These are phyloP conservation scores for Alternaria postmessia DNA, from an alignment of 2,329 filamentous ascomycete species.

Conservation along the genomic window DNA sequence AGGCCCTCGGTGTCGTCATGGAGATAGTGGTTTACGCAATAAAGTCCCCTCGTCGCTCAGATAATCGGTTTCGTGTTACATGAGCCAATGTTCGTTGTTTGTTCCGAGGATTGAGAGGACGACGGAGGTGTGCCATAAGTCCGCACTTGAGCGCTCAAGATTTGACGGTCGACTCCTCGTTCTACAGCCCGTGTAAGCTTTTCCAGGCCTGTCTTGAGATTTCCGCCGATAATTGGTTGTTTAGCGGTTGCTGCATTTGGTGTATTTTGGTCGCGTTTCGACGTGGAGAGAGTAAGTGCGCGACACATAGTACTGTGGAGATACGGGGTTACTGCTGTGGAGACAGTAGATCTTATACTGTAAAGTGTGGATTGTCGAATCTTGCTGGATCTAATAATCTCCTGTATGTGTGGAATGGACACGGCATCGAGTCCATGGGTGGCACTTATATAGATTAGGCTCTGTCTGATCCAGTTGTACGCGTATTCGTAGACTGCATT, in stretches of 20 bases:
- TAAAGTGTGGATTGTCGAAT: neutral
- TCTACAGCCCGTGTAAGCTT: constrained; percentile 14
- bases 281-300: neutral
- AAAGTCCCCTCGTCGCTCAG: neutral
- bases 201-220: constrained; percentile 21
- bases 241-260: neutral
- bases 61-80: neutral
- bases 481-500: neutral
- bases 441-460: neutral
- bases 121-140: constrained; percentile 11
- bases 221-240: constrained; percentile 1
- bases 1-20: neutral
- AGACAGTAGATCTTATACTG: neutral
- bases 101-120: neutral
- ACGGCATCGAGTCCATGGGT: neutral
- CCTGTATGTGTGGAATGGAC: neutral
- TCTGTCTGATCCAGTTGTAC: neutral
- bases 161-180: constrained; percentile 22
- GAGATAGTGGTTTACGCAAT: neutral
- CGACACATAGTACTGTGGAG: neutral
- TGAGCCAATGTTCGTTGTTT: neutral
- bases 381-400: neutral
- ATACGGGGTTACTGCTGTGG: neutral
- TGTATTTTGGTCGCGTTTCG: constrained; percentile 1
- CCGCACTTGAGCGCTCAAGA: constrained; percentile 22